A percentile compares a stretch with the other conserved stretches of the same genome.
phyloP scores from a whole-genome alignment of 768 basidiomycete genomes.

The Agaricus sinodeliciosus region DNA sequence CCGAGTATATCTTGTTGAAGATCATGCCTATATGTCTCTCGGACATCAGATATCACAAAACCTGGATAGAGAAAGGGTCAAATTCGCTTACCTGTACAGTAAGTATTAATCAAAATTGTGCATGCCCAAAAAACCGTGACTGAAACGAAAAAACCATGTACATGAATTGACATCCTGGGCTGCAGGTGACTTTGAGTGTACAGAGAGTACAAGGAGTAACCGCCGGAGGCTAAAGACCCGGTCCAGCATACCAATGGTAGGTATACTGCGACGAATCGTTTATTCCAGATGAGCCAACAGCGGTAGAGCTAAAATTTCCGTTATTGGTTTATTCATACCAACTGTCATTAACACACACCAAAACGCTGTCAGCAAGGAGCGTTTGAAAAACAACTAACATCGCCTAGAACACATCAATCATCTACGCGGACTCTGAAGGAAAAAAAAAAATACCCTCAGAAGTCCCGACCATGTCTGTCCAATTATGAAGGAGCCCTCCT shows the following conservation, averaged over 20 bases:
- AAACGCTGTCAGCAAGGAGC: constrained; percentile 11
- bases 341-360: constrained; percentile 5
- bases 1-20: constrained; percentile 10
- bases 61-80: background rate
- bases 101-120: constrained; percentile 14
- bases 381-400: constrained; percentile 8
- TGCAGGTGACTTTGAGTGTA: background rate
- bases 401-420: constrained; percentile 5
- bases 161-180: background rate
- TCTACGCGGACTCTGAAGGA: background rate
- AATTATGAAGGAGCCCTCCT: background rate
- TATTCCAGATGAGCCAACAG: constrained; percentile 16
- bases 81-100: constrained; percentile 14
- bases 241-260: constrained; percentile 15
- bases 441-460: background rate
- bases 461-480: constrained; percentile 10
- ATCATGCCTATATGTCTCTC: constrained; percentile 9
- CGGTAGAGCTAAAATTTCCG: constrained; percentile 11
- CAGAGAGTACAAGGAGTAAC: background rate
- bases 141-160: background rate
- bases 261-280: constrained; percentile 3
- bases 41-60: too few species aligned
- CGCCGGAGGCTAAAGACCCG: constrained; percentile 5
- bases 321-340: background rate
- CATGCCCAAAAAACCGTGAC: constrained; percentile 13